These are phyloP conservation scores for Pythium angustatum DNA, from an alignment of 352 stramenopile species.

Conservation along the genomic window DNA sequence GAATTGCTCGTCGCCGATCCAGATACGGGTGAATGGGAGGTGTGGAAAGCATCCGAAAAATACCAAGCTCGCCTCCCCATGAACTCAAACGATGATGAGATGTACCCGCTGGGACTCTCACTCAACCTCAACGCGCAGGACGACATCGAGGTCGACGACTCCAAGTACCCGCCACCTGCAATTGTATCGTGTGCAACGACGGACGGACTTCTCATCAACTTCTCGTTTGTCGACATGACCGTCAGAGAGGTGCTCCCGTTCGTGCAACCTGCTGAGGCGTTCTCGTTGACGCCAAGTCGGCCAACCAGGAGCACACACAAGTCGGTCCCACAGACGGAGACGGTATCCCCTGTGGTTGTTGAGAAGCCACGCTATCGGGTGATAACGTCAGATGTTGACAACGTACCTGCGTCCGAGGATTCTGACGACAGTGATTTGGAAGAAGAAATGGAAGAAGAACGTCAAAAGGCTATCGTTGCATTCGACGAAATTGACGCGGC, in stretches of 20 bases:
- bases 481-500: slow-evolving; percentile 28
- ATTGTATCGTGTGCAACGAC: slow-evolving; percentile 61
- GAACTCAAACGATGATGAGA: slow-evolving; percentile 69
- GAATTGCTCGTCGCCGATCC: slow-evolving; percentile 71
- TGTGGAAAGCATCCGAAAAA: slow-evolving; percentile 78
- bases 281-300: neutral
- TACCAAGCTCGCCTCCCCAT: slow-evolving; percentile 76
- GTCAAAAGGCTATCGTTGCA: slow-evolving; percentile 19
- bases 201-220: slow-evolving; percentile 63
- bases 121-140: slow-evolving; percentile 61
- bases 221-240: slow-evolving; percentile 67
- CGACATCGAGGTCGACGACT: slow-evolving; percentile 53
- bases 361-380: neutral
- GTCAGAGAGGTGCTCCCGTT: slow-evolving; percentile 39
- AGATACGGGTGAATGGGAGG: slow-evolving; percentile 55
- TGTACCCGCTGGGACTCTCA: slow-evolving; percentile 55
- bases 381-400: slow-evolving; percentile 29
- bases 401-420: slow-evolving; percentile 26
- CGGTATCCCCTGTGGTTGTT: neutral
- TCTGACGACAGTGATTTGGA: slow-evolving; percentile 29
- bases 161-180: slow-evolving; percentile 44
- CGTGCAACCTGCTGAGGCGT: slow-evolving; percentile 6
- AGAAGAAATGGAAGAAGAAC: slow-evolving; percentile 31
- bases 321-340: neutral
- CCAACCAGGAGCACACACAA: neutral